Conservation (phyloP, 768 basidiomycete genomes). For the Kwoniella newhampshirensis region DNA sequence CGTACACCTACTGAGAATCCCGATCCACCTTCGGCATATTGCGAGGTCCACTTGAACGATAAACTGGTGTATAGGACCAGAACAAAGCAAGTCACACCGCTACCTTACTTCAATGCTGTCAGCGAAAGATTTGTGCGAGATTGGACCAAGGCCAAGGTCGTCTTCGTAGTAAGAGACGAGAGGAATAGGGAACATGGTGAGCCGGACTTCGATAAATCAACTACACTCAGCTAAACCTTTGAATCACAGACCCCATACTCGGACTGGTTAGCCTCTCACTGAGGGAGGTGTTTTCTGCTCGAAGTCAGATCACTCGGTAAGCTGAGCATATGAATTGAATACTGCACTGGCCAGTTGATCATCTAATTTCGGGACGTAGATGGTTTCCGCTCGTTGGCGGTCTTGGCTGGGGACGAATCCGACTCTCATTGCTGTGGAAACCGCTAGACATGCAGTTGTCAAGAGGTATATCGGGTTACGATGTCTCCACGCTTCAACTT, state of each 20-base stretch:
- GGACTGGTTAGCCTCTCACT: slow-evolving; percentile 46
- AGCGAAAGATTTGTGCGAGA: slow-evolving; percentile 52
- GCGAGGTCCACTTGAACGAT: slow-evolving; percentile 53
- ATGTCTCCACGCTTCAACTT: slow-evolving; percentile 46
- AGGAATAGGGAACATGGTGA: slow-evolving; percentile 52
- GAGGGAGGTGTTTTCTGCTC: slow-evolving; percentile 35
- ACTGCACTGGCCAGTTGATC: background rate
- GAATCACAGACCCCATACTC: slow-evolving; percentile 43
- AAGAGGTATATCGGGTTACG: slow-evolving; percentile 44
- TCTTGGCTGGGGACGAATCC: slow-evolving; percentile 50
- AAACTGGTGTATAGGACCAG: slow-evolving; percentile 49
- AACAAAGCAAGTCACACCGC: slow-evolving; percentile 50
- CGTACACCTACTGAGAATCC: slow-evolving; percentile 40
- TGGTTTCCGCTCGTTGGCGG: slow-evolving; percentile 50
- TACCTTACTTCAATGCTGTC: slow-evolving; percentile 53
- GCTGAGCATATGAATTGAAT: background rate
- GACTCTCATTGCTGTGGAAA: slow-evolving; percentile 52
- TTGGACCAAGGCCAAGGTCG: slow-evolving; percentile 47
- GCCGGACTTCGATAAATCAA: slow-evolving; percentile 1
- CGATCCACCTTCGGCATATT: slow-evolving; percentile 48
- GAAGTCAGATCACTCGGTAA: slow-evolving; percentile 42
- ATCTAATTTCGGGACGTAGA: slow-evolving; percentile 12
- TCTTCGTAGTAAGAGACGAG: slow-evolving; percentile 52
- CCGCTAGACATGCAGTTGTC: slow-evolving; percentile 50
- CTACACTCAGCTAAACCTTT: background rate